Base-by-base conservation (phyloP, 2,329 filamentous ascomycete genomes). In the Alternaria viburni region DNA sequence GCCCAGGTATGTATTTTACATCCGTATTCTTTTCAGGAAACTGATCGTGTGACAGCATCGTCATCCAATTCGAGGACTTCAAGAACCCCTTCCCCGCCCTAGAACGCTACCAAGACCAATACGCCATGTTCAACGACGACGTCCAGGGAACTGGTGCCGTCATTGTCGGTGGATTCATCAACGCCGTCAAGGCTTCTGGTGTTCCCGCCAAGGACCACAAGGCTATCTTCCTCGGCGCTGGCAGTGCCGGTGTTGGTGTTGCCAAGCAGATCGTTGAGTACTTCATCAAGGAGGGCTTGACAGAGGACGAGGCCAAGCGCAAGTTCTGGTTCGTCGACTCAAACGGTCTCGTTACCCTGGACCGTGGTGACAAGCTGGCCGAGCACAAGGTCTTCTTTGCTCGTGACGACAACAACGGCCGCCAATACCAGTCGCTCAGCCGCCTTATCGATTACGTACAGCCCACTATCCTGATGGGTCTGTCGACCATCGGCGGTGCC, bases 241-340 rank as follows among this genome's bases (percentile, higher is more conserved):
- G 96, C 60, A 97, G 93, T 64, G 96, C 96, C 36, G 96, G 96
- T 84, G 93, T 97, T 49, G 96, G 96, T 84, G 96, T 99, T 64
- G 96, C 96, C 64, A 97, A 97, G 86, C 96, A 98, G 85, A 91
- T 99, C 68, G 93, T 97, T 61, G 93, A 97, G 82, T 97, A 93
- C 86, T 98, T 98, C 85, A 93, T 94, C 75, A 92, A 93, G 72
- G 92, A 94, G 73, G 96, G 96, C 44, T 86, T 98, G 76, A 91
- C 91, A 10, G 95, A 98, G 81, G 89, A 93, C 74, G 90, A 93
- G 68, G 96, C 96, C 60, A 90, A 90, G 74, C 89, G 90, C 77
- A 96, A 96, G 85, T 98, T 99, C 88, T 98, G 91, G 89, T 92
- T 99, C 51, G 94, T 98, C 64, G 96, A 98, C 84, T 97, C 93